These are phyloP conservation scores for Ceratocystis destructans DNA, from an alignment of 2,329 filamentous ascomycete genomes.

Conservation along the genomic window DNA sequence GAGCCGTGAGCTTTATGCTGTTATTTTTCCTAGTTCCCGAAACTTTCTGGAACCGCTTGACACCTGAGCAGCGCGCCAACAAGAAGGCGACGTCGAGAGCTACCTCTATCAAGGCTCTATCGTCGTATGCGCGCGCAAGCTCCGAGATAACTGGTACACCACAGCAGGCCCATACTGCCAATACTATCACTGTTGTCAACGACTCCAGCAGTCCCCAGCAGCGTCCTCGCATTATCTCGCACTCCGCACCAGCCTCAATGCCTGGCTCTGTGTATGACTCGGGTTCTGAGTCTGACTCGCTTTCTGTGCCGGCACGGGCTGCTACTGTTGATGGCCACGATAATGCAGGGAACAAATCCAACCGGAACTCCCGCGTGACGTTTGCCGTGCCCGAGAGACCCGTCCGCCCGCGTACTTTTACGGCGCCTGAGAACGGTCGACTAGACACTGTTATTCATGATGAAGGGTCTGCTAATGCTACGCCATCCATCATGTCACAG, in stretches of 20 bases:
- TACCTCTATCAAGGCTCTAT: constrained; percentile 35
- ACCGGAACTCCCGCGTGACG: not conserved
- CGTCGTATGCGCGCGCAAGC: constrained; percentile 25
- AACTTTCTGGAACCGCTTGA: constrained; percentile 78
- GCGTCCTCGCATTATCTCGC: not conserved
- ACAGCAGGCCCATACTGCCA: not conserved
- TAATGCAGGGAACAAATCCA: not conserved
- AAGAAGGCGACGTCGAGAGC: constrained; percentile 28
- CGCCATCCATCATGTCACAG: not conserved
- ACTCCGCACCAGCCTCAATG: not conserved
- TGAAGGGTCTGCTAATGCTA: not conserved
- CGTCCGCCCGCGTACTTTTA: not conserved
- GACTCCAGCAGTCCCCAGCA: not conserved
- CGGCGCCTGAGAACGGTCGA: not conserved
- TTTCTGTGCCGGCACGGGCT: not conserved
- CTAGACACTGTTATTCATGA: not conserved
- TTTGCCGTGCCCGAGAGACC: not conserved
- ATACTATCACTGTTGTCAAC: not conserved
- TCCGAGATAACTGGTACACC: not conserved
- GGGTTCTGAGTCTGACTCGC: not conserved
- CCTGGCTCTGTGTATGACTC: not conserved
- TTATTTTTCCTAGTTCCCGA: constrained; percentile 88
- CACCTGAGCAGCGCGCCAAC: constrained; percentile 38
- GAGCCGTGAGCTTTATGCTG: constrained; percentile 53
- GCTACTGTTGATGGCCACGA: not conserved